Conservation (phyloP, 768 basidiomycete species). For the Heimioporus sp. region DNA sequence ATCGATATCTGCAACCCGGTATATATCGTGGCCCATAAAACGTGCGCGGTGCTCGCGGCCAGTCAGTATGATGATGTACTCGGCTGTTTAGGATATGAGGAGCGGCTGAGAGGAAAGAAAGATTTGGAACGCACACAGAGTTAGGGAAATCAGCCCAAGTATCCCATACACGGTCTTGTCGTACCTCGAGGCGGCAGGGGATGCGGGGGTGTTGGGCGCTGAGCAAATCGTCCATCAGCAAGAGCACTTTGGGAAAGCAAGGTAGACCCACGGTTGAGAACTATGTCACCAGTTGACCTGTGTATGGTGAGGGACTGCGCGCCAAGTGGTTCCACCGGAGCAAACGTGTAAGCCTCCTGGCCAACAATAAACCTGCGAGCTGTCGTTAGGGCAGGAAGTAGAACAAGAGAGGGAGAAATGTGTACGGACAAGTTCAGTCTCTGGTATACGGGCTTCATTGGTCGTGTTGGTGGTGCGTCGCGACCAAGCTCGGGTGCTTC, state of each 20-base stretch:
- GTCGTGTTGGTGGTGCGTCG: constrained; percentile 17
- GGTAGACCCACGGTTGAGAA: constrained; percentile 59
- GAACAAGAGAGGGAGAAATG: background rate
- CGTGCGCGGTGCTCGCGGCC: constrained; percentile 75
- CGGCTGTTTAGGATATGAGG: constrained; percentile 52
- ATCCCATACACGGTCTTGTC: constrained; percentile 73
- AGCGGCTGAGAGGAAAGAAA: background rate
- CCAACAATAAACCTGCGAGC: constrained; percentile 58
- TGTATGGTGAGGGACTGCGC: constrained; percentile 70
- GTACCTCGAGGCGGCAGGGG: constrained; percentile 55
- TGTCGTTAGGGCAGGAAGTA: background rate
- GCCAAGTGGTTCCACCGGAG: constrained; percentile 59
- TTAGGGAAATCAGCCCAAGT: constrained; percentile 71
- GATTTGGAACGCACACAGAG: constrained; percentile 55
- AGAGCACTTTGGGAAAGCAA: background rate
- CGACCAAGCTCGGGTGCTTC: constrained; percentile 13
- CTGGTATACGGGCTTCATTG: constrained; percentile 71
- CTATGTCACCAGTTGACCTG: constrained; percentile 72
- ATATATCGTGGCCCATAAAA: constrained; percentile 84
- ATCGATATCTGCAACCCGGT: constrained; percentile 86
- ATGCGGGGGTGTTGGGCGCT: constrained; percentile 57
- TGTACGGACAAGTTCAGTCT: constrained; percentile 65
- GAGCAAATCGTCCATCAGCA: background rate
- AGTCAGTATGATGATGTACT: constrained; percentile 89
- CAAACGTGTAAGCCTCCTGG: constrained; percentile 76